A percentile compares a stretch with the other conserved stretches of the same genome.
These are phyloP conservation scores for Ceratocystis huliohia DNA, from an alignment of 2,329 filamentous ascomycete genomes.

Conservation along the genomic window DNA sequence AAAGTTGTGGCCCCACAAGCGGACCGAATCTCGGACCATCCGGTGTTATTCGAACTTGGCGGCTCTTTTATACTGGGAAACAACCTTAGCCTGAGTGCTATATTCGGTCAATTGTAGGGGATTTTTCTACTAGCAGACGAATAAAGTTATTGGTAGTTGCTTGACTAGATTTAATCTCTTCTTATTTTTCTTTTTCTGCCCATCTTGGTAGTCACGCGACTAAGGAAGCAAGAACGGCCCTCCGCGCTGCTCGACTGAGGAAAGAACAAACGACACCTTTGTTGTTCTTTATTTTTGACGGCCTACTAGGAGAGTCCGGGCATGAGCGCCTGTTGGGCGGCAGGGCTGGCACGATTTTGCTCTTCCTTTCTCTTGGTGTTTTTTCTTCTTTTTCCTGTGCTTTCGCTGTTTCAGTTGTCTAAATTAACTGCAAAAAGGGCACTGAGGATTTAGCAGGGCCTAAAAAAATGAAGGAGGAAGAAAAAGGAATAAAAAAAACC, in stretches of 20 bases:
- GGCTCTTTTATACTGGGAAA: conserved; percentile 1
- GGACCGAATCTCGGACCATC: conserved; percentile 20
- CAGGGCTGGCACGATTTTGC: neutral
- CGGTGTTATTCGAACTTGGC: conserved; percentile 16
- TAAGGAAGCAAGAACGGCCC: neutral
- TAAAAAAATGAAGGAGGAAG: neutral
- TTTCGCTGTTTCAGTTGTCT: neutral
- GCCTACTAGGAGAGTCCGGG: neutral
- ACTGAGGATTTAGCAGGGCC: neutral
- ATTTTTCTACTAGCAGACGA: neutral
- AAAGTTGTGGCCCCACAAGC: conserved; percentile 17
- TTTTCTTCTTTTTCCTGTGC: neutral
- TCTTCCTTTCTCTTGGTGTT: neutral
- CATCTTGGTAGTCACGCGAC: neutral
- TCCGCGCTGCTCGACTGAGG: neutral
- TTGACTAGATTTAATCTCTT: neutral
- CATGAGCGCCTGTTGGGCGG: neutral
- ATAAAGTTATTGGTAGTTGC: neutral
- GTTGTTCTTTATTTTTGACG: neutral
- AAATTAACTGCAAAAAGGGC: neutral
- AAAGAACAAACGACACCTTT: neutral
- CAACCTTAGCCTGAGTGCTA: neutral
- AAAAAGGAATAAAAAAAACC: too few relatives aligned
- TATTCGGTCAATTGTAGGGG: conserved; percentile 8
- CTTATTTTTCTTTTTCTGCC: neutral